These are phyloP conservation scores for Leccinum huronense DNA, from an alignment of 1,284 basidiomycete genomes.

Conservation along the genomic window DNA sequence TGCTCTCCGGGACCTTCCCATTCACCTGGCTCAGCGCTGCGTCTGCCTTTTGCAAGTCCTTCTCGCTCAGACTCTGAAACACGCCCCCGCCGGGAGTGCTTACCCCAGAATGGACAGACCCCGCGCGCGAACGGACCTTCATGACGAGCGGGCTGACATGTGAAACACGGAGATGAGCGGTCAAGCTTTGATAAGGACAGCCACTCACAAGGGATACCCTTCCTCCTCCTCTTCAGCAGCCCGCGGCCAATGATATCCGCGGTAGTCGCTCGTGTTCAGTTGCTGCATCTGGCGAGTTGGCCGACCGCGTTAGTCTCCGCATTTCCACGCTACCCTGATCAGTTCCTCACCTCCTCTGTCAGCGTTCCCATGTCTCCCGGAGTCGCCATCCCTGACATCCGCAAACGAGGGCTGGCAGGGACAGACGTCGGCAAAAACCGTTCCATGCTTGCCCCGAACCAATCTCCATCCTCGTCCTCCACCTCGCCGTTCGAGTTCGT, in stretches of 20 bases:
- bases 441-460: conserved; percentile 52
- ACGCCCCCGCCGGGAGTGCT: conserved; percentile 84
- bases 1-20: conserved; percentile 18
- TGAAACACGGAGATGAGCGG: conserved; percentile 12
- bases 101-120: conserved; percentile 82
- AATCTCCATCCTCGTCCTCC: conserved; percentile 45
- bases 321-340: background rate
- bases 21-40: conserved; percentile 74
- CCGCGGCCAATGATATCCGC: conserved; percentile 69
- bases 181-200: conserved; percentile 17
- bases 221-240: conserved; percentile 82
- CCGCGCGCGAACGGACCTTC: conserved; percentile 87
- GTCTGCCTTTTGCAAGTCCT: conserved; percentile 81
- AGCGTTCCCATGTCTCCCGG: conserved; percentile 93
- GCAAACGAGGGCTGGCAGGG: conserved; percentile 84
- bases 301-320: background rate
- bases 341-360: conserved; percentile 72
- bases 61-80: conserved; percentile 77
- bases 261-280: conserved; percentile 85
- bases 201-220: conserved; percentile 81
- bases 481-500: conserved; percentile 53
- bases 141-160: conserved; percentile 75
- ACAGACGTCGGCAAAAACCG: conserved; percentile 73
- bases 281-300: conserved; percentile 67
- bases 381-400: conserved; percentile 71